phyloP scores from a whole-genome alignment of 2,329 filamentous ascomycete genomes.

The Sodiomyces alkalinus region DNA sequence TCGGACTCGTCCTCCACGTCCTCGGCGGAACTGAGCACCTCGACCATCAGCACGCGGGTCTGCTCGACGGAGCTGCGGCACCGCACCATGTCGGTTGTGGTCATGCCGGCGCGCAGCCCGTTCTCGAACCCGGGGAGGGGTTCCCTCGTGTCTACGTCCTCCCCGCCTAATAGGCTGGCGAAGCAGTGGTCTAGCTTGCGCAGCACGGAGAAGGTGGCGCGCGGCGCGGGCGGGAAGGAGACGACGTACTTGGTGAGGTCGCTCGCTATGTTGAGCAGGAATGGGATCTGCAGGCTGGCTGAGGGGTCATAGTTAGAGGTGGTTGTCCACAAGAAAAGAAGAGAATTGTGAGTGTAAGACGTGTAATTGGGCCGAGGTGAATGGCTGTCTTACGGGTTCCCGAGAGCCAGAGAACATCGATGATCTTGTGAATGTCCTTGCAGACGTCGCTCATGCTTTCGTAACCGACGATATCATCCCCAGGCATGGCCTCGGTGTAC shows the following conservation, averaged over 20 bases:
- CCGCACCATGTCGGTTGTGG: constrained; percentile 71
- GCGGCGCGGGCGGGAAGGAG: constrained; percentile 53
- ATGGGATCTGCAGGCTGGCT: constrained; percentile 72
- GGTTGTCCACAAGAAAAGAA: no score
- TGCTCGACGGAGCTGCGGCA: constrained; percentile 69
- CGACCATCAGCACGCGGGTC: constrained; percentile 54
- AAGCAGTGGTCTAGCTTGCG: constrained; percentile 76
- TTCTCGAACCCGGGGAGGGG: constrained; percentile 55
- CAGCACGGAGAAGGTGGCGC: constrained; percentile 54
- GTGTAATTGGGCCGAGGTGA: no score
- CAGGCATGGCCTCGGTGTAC: constrained; percentile 27
- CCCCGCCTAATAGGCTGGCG: constrained; percentile 53
- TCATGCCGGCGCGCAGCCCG: constrained; percentile 49
- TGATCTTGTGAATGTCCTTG: constrained; percentile 55
- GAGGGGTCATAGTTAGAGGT: no score
- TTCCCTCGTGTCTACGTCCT: constrained; percentile 50
- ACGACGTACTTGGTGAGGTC: constrained; percentile 57
- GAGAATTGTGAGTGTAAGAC: no score
- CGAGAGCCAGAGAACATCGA: constrained; percentile 75
- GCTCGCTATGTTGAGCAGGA: constrained; percentile 63
- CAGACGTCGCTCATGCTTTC: constrained; percentile 53
- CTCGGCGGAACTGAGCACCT: constrained; percentile 38
- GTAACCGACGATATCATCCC: constrained; percentile 36
- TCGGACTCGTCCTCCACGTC: constrained; percentile 18
- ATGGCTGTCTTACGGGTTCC: constrained; percentile 57